A percentile compares a stretch with the other conserved stretches of the same genome.
Evolutionary conservation across 2,329 filamentous ascomycete genomes (phyloP).

Genomic region (Saccharata proteae): DNA sequence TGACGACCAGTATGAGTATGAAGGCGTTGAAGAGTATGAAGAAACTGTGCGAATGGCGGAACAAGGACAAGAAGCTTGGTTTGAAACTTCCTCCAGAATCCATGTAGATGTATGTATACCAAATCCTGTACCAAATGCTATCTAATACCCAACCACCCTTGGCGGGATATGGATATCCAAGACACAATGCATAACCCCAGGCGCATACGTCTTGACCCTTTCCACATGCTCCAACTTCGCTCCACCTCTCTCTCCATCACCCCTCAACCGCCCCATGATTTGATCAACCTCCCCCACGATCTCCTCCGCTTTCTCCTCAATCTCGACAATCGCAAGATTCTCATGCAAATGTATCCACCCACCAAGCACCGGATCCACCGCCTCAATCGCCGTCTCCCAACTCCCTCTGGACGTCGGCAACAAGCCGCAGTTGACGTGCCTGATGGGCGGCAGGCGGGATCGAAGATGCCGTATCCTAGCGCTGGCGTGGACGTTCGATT

Average conservation of each 20-base stretch:
- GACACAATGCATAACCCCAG: conserved; percentile 50
- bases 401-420: conserved; percentile 39
- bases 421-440: conserved; percentile 48
- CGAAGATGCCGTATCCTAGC: conserved; percentile 15
- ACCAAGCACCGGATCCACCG: conserved; percentile 32
- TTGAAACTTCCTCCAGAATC: too few species aligned
- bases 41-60: too few species aligned
- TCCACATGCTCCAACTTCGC: conserved; percentile 37
- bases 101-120: too few species aligned
- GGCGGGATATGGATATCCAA: conserved; percentile 37
- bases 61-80: too few species aligned
- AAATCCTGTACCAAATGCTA: too few species aligned
- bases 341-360: conserved; percentile 52
- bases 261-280: conserved; percentile 10
- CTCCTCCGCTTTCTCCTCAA: conserved; percentile 14
- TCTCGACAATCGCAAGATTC: conserved; percentile 35
- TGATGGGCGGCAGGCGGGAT: conserved; percentile 24
- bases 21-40: too few species aligned
- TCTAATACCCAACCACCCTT: too few species aligned
- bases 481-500: conserved; percentile 26
- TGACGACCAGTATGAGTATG: too few species aligned
- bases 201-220: conserved; percentile 48
- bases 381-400: conserved; percentile 37
- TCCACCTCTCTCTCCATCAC: conserved; percentile 11
- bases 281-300: conserved; percentile 29